Conservation (phyloP, 176 grass and related monocot species). For the Carex scoparia region DNA sequence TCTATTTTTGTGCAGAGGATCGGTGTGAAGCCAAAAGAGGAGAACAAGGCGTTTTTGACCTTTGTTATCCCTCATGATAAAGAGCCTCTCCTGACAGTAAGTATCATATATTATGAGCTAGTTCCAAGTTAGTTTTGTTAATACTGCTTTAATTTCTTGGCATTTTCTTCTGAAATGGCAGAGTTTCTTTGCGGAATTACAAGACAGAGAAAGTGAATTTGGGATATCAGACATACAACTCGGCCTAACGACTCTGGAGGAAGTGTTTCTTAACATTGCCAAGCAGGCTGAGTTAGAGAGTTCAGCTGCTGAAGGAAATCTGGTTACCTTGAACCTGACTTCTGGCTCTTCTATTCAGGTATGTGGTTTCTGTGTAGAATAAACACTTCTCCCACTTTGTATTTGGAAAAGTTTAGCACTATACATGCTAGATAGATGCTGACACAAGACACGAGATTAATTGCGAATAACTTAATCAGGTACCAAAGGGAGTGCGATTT, state of each 20-base stretch:
- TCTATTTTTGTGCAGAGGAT: slow-evolving; percentile 42
- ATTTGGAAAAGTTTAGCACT: background rate
- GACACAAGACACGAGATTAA: background rate
- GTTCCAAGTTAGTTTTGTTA: background rate
- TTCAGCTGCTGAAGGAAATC: slow-evolving; percentile 64
- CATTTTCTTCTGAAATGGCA: slow-evolving; percentile 32
- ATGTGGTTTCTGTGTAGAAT: background rate
- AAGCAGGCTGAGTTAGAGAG: slow-evolving; percentile 87
- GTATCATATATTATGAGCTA: slow-evolving; percentile 8
- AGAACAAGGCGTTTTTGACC: slow-evolving; percentile 75
- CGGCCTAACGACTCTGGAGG: slow-evolving; percentile 82
- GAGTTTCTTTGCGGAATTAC: slow-evolving; percentile 76
- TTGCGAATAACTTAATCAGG: slow-evolving; percentile 32
- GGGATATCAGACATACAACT: slow-evolving; percentile 95
- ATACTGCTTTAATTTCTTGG: background rate
- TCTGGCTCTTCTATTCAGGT: slow-evolving; percentile 87
- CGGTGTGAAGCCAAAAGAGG: slow-evolving; percentile 72
- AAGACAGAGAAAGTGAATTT: slow-evolving; percentile 81
- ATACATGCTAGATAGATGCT: background rate
- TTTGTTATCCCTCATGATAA: slow-evolving; percentile 87
- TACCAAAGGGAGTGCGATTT: slow-evolving; percentile 73
- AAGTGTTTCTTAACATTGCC: slow-evolving; percentile 95
- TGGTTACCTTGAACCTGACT: slow-evolving; percentile 59
- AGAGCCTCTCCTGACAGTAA: slow-evolving; percentile 78
- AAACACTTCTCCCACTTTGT: background rate